phyloP scores from a whole-genome alignment of 208 protist species.

The Wallacemonas collosoma region DNA sequence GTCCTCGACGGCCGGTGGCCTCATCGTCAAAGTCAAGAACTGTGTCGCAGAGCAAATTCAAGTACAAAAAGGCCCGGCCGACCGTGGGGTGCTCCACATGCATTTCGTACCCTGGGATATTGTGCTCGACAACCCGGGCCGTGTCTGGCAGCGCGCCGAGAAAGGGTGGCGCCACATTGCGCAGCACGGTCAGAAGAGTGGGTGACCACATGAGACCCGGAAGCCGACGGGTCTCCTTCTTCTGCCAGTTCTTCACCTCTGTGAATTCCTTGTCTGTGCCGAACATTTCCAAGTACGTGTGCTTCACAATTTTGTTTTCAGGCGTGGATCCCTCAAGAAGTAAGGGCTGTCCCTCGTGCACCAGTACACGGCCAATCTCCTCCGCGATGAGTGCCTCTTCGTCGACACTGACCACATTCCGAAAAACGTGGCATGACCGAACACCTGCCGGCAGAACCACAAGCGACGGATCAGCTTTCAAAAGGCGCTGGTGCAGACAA shows the following conservation, averaged over 20 bases:
- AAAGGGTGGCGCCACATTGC: slow-evolving; percentile 32
- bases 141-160: slow-evolving; percentile 63
- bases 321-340: slow-evolving; percentile 48
- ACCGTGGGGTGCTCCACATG: slow-evolving; percentile 86
- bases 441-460: slow-evolving; percentile 64
- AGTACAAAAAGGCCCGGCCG: slow-evolving; percentile 74
- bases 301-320: slow-evolving; percentile 63
- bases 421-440: slow-evolving; percentile 64
- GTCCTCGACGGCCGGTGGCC: slow-evolving; percentile 61
- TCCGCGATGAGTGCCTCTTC: slow-evolving; percentile 74
- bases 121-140: slow-evolving; percentile 85
- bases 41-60: slow-evolving; percentile 80
- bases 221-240: slow-evolving; percentile 64
- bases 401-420: slow-evolving; percentile 62
- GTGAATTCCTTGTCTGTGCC: slow-evolving; percentile 73
- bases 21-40: slow-evolving; percentile 88
- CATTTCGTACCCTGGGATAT: slow-evolving; percentile 84
- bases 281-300: slow-evolving; percentile 86
- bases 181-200: slow-evolving; percentile 57
- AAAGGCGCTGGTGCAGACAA: slow-evolving; percentile 14
- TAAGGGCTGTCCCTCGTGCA: slow-evolving; percentile 64
- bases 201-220: slow-evolving; percentile 81
- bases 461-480: slow-evolving; percentile 54
- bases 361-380: slow-evolving; percentile 62
- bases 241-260: slow-evolving; percentile 73